Base-by-base conservation (phyloP, 148 eudicot species). In the Polygonum aviculare region DNA sequence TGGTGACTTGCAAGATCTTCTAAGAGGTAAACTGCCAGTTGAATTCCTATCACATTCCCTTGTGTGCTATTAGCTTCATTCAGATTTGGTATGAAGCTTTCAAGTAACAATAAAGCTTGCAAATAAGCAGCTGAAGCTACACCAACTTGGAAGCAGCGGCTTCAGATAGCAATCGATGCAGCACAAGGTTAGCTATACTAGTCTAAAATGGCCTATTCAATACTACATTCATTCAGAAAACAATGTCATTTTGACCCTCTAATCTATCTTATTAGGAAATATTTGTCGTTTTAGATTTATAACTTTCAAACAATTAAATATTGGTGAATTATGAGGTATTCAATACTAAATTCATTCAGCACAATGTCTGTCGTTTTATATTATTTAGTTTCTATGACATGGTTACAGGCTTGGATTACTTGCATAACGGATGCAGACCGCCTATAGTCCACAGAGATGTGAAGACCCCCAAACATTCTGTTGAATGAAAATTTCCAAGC, bases 351-450 rank as follows among this genome's bases (percentile, higher is more conserved):
- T n/a, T n/a, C n/a, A n/a, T n/a, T n/a, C n/a, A n/a, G n/a, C n/a
- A n/a, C n/a, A n/a, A n/a, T n/a, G n/a, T n/a, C n/a, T n/a, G n/a
- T n/a, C n/a, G n/a, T n/a, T n/a, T n/a, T n/a, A n/a, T n/a, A n/a
- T n/a, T 15, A 5, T 51, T 4, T n/a, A 62, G 38, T 26, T 36
- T 67, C 38, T 35, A 4, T 36, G 14, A 36, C 15, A 36, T 15
- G 72, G 19, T 36, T 67, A 36, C 41, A 85, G 87, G 87, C 65
- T 41, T 85, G 85, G 87, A 85, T 73, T 85, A 85, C 77, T 74
- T 84, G 74, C 86, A 84, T 39, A 77, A 72, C 50, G 86, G 86
- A n/a, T 84, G 86, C 77, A 81, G 78, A 38, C 84, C 84, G 40
- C 77, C 82, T 9, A 84, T 81, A 33, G 80, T 81, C 15, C 84